Evolutionary conservation across 371 early-diverging fungal genomes (phyloP).

Genomic region (Coemansia sp.): DNA sequence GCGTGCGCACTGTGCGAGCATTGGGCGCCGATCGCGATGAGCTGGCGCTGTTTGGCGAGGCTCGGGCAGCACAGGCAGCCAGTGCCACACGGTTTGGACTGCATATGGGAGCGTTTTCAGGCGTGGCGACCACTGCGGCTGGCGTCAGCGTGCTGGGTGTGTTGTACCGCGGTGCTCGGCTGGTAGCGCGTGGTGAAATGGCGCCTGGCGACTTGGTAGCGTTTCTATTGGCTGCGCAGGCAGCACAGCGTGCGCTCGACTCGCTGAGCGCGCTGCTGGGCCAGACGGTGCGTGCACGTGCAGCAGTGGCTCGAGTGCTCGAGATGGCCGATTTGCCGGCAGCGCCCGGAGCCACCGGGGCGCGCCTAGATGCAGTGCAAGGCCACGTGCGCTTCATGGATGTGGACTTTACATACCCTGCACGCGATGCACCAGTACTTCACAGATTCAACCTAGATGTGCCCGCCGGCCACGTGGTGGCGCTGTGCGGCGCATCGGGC

Average conservation of each 20-base stretch:
- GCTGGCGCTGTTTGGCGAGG: constrained; percentile 57
- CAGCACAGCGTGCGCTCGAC: constrained; percentile 71
- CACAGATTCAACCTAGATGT: constrained; percentile 61
- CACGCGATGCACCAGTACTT: constrained; percentile 64
- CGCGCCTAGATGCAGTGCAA: constrained; percentile 36
- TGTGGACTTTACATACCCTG: constrained; percentile 68
- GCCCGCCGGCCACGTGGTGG: constrained; percentile 64
- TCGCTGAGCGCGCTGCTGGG: constrained; percentile 73
- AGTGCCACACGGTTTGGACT: constrained; percentile 61
- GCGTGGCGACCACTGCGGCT: constrained; percentile 66
- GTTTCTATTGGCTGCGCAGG: constrained; percentile 76
- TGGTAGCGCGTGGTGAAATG: constrained; percentile 67
- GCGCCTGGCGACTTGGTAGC: constrained; percentile 71
- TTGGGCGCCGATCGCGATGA: constrained; percentile 73
- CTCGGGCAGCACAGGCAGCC: constrained; percentile 53
- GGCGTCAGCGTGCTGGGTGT: constrained; percentile 71
- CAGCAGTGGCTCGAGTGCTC: constrained; percentile 67
- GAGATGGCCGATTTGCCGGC: constrained; percentile 62
- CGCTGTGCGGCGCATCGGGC: constrained; percentile 69
- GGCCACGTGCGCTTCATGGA: constrained; percentile 64
- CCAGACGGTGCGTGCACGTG: constrained; percentile 69
- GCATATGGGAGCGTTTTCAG: constrained; percentile 79
- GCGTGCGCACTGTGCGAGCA: constrained; percentile 73
- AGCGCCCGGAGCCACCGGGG: constrained; percentile 54
- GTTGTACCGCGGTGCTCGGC: constrained; percentile 70